Percentiles rank a stretch among this genome's conserved stretches.
Conservation (phyloP, 2,329 filamentous ascomycete genomes). For the Cryphonectria parasitica region DNA sequence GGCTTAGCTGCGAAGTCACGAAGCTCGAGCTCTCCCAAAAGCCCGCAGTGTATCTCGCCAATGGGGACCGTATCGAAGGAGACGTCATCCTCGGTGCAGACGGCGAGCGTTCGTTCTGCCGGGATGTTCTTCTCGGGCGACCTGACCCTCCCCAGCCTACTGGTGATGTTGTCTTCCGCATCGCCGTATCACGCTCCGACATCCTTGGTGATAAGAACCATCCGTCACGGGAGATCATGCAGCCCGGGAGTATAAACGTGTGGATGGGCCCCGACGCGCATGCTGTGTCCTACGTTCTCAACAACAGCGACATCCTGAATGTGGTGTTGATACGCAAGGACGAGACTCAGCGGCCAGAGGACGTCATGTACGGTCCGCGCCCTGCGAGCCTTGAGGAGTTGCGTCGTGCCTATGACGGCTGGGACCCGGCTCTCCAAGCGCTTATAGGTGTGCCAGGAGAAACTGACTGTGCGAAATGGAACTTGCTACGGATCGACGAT, state of each 20-base stretch:
- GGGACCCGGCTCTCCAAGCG: background rate
- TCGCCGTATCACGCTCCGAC: background rate
- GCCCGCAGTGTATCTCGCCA: background rate
- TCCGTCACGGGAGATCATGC: background rate
- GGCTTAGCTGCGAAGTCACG: too few relatives aligned
- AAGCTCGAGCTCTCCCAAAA: background rate
- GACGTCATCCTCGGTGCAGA: slow-evolving; percentile 9
- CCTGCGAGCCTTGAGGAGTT: background rate
- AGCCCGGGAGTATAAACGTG: too few relatives aligned
- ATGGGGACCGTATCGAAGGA: background rate
- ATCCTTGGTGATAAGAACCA: background rate
- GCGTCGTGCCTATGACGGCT: background rate
- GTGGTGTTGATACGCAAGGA: slow-evolving; percentile 2
- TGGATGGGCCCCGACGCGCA: background rate
- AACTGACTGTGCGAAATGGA: slow-evolving; percentile 1
- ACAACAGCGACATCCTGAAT: slow-evolving; percentile 10
- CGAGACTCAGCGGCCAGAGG: background rate
- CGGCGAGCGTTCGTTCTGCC: slow-evolving; percentile 8
- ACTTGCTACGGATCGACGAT: background rate
- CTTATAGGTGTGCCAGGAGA: background rate
- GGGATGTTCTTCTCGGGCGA: background rate
- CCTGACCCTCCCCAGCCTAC: background rate
- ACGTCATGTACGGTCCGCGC: background rate
- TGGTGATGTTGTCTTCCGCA: slow-evolving; percentile 10
- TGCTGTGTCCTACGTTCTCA: slow-evolving; percentile 3